These are phyloP conservation scores for Ramichloridium luteum DNA, from an alignment of 2,329 filamentous ascomycete genomes.

Conservation along the genomic window DNA sequence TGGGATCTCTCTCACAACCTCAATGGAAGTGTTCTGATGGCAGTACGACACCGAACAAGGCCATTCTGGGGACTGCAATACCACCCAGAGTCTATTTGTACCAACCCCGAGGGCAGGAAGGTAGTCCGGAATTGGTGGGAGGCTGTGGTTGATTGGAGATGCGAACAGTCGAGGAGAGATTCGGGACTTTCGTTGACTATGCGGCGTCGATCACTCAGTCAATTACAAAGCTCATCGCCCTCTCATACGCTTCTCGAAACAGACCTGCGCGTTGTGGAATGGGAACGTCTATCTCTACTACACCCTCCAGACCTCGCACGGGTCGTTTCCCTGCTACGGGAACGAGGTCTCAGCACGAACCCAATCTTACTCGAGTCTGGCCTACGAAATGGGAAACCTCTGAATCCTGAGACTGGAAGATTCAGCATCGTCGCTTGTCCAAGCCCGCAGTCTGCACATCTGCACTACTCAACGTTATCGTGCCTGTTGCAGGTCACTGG, in stretches of 20 bases:
- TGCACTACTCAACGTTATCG: background rate
- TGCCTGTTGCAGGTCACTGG: too few relatives aligned
- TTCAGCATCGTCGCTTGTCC: conserved; percentile 59
- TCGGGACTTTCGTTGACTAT: background rate
- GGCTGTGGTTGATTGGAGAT: conserved; percentile 33
- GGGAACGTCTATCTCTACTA: too few relatives aligned
- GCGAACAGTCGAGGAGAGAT: background rate
- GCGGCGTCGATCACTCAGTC: background rate
- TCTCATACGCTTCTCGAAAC: too few relatives aligned
- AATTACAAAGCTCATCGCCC: too few relatives aligned
- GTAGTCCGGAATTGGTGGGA: conserved; percentile 68
- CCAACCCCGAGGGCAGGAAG: conserved; percentile 50
- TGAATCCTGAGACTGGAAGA: conserved; percentile 42
- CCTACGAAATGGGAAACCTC: conserved; percentile 28
- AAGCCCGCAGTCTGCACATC: background rate
- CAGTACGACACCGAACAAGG: conserved; percentile 50
- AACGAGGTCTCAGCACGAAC: conserved; percentile 22
- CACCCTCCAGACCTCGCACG: conserved; percentile 23
- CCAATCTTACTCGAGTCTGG: conserved; percentile 38
- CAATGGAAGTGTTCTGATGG: conserved; percentile 62
- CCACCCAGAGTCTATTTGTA: conserved; percentile 81
- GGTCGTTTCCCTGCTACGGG: conserved; percentile 25
- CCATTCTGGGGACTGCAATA: conserved; percentile 86
- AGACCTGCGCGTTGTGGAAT: too few relatives aligned
- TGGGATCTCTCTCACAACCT: conserved; percentile 33